Evolutionary conservation across 2,329 filamentous ascomycete genomes (phyloP).

Genomic region (Aspergillus versicolor): DNA sequence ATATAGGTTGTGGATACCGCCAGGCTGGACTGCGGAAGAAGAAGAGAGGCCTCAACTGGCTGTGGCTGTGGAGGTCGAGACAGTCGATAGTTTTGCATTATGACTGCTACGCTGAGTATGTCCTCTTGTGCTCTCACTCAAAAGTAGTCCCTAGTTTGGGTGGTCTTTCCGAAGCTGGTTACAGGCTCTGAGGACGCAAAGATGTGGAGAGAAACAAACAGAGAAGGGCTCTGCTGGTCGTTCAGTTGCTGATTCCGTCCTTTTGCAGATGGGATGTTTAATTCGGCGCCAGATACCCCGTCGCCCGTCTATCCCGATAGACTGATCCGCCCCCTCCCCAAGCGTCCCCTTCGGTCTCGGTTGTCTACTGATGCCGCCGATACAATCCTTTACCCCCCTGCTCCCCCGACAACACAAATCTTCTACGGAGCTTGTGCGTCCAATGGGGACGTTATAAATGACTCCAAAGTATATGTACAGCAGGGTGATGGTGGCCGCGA

Average conservation of each 20-base stretch:
- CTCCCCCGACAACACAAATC: conserved; percentile 68
- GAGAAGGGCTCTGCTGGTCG: conserved; percentile 25
- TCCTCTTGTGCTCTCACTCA: conserved; percentile 23
- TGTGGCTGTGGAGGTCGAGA: conserved; percentile 30
- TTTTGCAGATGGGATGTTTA: conserved; percentile 49
- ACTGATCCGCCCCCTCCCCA: conserved; percentile 89
- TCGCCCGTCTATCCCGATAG: conserved; percentile 83
- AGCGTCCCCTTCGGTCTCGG: conserved; percentile 80
- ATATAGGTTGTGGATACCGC: background rate
- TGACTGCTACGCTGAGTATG: conserved; percentile 47
- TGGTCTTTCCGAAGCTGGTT: conserved; percentile 14
- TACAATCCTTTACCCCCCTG: conserved; percentile 77
- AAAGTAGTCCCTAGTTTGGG: conserved; percentile 17
- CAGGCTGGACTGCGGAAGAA: conserved; percentile 10
- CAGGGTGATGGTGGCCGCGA: conserved; percentile 44
- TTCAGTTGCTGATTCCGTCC: conserved; percentile 39
- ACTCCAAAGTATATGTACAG: conserved; percentile 47
- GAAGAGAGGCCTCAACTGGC: conserved; percentile 21
- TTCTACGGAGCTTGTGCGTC: conserved; percentile 71
- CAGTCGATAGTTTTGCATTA: conserved; percentile 33
- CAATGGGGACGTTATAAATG: conserved; percentile 52
- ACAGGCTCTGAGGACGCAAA: conserved; percentile 5
- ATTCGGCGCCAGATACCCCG: conserved; percentile 64
- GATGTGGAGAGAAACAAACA: conserved; percentile 4
- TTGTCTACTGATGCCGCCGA: conserved; percentile 82